Base-by-base conservation (phyloP, 2,329 filamentous ascomycete genomes). In the Cercospora sesami region DNA sequence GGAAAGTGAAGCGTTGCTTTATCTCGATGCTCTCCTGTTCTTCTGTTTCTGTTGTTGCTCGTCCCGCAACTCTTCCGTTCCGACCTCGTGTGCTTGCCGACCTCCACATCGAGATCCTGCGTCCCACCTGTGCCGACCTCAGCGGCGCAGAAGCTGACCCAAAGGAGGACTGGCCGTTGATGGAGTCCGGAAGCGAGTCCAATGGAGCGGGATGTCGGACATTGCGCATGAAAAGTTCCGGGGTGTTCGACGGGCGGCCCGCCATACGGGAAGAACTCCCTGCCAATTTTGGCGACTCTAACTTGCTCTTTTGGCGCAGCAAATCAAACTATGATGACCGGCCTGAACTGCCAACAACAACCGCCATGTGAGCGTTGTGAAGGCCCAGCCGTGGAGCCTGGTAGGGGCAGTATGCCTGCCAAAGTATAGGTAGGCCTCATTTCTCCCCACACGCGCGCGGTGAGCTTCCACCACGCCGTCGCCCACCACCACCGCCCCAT, bases 281-380 rank as follows among this genome's bases (percentile, higher is more conserved):
- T 60, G 62, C 60, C 53, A 31, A 18, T 61, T 55, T 53, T n/a
- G 36, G 39, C 65, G 36, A 60, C 42, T 59, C 48, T 60, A 21
- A 64, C 30, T 58, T 31, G 62, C 18, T 57, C 21, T 48, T 31
- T 59, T 10, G 16, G 45, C 53, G 53, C 21, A 39, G 53, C 51
- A 64, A 53, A 68, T 68, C 60, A 62, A 68, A 68, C 66, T 68
- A 68, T 65, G 55, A 63, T 28, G 62, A 36, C 28, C 66, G 21
- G 62, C 33, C 63, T 62, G 59, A 33, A 48, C 30, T 51, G 55
- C 57, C 57, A 65, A 60, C 62, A 68, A 68, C 66, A 65, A 31
- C 58, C 58, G 48, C 26, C 48, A 23, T n/a, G 53, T 30, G 55
- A 59, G 31, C 21, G 23, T 33, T 59, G 55, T 16, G 31, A 48